phyloP scores from a whole-genome alignment of 31 red algal species.

The Odonthalia washingtoniensis region DNA sequence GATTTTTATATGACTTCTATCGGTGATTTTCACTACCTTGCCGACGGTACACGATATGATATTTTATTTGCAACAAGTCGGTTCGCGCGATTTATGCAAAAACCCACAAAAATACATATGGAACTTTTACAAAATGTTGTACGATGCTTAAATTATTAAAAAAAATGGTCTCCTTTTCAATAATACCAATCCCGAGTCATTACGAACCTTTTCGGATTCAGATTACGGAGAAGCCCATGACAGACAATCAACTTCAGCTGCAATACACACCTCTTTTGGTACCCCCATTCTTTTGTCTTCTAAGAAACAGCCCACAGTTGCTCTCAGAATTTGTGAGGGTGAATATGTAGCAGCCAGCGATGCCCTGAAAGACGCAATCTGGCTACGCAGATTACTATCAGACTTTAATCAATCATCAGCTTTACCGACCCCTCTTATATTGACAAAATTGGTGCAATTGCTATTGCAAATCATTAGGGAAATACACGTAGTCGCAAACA shows the following conservation, averaged over 20 bases:
- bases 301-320: background rate
- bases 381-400: no score
- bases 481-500: no score
- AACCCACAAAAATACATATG: background rate
- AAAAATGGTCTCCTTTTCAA: background rate
- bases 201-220: background rate
- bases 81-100: no score
- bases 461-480: no score
- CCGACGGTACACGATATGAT: slow-evolving; percentile 28
- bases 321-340: background rate
- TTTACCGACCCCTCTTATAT: no score
- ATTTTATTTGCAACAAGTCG: background rate
- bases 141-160: background rate
- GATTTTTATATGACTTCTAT: background rate
- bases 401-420: no score
- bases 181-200: background rate
- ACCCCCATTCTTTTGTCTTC: background rate
- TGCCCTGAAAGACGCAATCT: background rate
- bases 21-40: background rate
- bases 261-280: no score
- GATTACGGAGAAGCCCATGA: no score
- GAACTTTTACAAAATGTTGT: background rate
- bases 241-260: no score
- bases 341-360: background rate
- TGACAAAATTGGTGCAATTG: no score